Evolutionary conservation across 306 rosid genomes (phyloP), one percentile per base, ranked within the genome.

Genomic region (Ormosia emarginata): DNA sequence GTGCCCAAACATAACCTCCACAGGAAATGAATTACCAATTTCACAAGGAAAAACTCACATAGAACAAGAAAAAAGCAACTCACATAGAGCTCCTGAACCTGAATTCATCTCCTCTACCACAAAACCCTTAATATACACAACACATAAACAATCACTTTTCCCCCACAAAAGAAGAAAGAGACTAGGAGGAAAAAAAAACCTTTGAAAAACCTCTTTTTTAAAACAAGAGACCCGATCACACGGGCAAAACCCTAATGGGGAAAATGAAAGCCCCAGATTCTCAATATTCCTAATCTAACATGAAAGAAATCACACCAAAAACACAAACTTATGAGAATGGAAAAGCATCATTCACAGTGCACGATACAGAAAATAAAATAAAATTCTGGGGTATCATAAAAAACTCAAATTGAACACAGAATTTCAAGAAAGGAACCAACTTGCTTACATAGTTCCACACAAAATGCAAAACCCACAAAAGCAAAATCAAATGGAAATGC

Each of bases 241-340:
- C 3, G 14, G 11, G 64, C 33, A 83, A 92, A 87, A 78, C 89
- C 91, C 91, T 83, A 81, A 71, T 67, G 75, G 43, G 17, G 1
- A 66, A 55, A 67, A 65, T n/a, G 47, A 68, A 79, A 50, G 37
- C 79, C 85, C 87, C 74, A 67, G 79, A 80, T 78, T 78, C 84
- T 64, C 78, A 81, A 65, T 41, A 72, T 58, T 61, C 84, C 84
- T 78, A 83, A 77, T 75, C 62, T 9, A 75, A 53, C 79, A 83
- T 32, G 67, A 80, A 74, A 80, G 78, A 71, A 61, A 79, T 33
- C 82, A 61, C 40, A 50, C 59, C 33, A 57, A 40, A 18, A 24
- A 11, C 3, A 44, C 10, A 11, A 46, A 44, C 82, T 59, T 7
- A 50, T 53, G 13, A 14, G 50, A 66, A 73, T 66, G 65, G 83